These are phyloP conservation scores for Marasmius oreades DNA, from an alignment of 1,284 basidiomycete species.

Conservation along the genomic window DNA sequence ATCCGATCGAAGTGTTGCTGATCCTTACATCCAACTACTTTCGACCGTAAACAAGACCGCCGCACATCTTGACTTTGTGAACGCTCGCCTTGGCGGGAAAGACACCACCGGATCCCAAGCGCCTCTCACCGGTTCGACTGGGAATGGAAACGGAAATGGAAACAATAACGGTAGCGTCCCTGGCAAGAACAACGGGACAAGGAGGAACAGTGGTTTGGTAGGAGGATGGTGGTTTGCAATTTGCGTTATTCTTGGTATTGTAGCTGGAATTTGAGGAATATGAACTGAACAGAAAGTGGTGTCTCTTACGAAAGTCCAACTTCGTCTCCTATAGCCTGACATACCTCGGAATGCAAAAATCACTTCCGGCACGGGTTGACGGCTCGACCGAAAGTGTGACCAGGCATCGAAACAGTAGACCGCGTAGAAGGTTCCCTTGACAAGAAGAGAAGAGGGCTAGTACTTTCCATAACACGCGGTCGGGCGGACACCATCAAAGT, in stretches of 20 bases:
- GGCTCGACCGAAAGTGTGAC: no score
- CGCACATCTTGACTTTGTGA: slow-evolving; percentile 30
- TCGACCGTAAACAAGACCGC: slow-evolving; percentile 24
- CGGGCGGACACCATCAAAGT: no score
- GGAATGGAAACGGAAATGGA: not conserved
- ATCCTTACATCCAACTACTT: slow-evolving; percentile 32
- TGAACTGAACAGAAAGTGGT: not conserved
- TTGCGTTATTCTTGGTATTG: not conserved
- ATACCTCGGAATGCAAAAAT: not conserved
- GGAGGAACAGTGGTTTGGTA: not conserved
- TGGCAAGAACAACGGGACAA: not conserved
- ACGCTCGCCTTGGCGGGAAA: slow-evolving; percentile 21
- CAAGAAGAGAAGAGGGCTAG: no score
- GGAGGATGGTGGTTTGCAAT: not conserved
- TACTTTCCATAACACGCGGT: no score
- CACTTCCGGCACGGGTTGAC: no score
- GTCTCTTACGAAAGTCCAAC: not conserved
- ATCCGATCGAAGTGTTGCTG: slow-evolving; percentile 17
- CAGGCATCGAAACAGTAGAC: no score
- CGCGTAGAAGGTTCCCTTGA: no score
- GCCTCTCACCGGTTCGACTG: not conserved
- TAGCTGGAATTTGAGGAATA: not conserved
- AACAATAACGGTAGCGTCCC: not conserved
- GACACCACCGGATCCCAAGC: slow-evolving; percentile 18
- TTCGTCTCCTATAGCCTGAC: not conserved